A percentile compares a stretch with the other conserved stretches of the same genome.
phyloP scores from a whole-genome alignment of 2,329 filamentous ascomycete genomes.

The Stylonectria norvegica region DNA sequence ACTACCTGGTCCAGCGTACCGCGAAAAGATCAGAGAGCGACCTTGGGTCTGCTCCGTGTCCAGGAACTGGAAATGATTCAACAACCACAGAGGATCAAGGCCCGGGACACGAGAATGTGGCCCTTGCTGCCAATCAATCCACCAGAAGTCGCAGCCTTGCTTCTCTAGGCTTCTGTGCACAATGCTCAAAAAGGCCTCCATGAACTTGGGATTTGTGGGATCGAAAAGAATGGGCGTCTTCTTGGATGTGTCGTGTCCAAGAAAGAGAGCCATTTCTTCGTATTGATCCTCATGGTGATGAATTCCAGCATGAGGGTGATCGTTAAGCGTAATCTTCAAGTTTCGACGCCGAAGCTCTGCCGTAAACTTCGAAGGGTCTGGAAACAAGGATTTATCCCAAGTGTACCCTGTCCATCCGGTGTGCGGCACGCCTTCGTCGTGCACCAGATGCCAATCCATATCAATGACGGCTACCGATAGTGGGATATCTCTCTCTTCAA shows the following conservation, averaged over 20 bases:
- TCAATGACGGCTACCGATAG: slow-evolving; percentile 59
- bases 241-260: slow-evolving; percentile 48
- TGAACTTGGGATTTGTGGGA: slow-evolving; percentile 49
- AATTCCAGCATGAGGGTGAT: slow-evolving; percentile 60
- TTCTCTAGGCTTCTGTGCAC: slow-evolving; percentile 54
- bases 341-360: slow-evolving; percentile 48
- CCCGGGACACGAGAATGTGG: slow-evolving; percentile 51
- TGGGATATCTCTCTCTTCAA: slow-evolving; percentile 49
- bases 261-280: slow-evolving; percentile 47
- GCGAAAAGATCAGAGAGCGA: slow-evolving; percentile 52
- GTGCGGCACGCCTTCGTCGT: slow-evolving; percentile 40
- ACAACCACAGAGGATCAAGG: slow-evolving; percentile 60
- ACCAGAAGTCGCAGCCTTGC: slow-evolving; percentile 61
- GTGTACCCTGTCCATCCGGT: slow-evolving; percentile 54
- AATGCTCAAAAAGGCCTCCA: slow-evolving; percentile 57
- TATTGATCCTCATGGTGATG: slow-evolving; percentile 56
- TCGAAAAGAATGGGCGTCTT: slow-evolving; percentile 55
- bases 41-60: slow-evolving; percentile 42
- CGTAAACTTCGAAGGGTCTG: slow-evolving; percentile 51
- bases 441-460: slow-evolving; percentile 64
- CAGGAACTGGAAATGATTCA: slow-evolving; percentile 63
- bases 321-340: slow-evolving; percentile 56
- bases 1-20: slow-evolving; percentile 60
- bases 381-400: slow-evolving; percentile 52
- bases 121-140: slow-evolving; percentile 67